Evolutionary conservation across 495 filamentous ascomycete species (phyloP).

Genomic region (Penicillium angulare): DNA sequence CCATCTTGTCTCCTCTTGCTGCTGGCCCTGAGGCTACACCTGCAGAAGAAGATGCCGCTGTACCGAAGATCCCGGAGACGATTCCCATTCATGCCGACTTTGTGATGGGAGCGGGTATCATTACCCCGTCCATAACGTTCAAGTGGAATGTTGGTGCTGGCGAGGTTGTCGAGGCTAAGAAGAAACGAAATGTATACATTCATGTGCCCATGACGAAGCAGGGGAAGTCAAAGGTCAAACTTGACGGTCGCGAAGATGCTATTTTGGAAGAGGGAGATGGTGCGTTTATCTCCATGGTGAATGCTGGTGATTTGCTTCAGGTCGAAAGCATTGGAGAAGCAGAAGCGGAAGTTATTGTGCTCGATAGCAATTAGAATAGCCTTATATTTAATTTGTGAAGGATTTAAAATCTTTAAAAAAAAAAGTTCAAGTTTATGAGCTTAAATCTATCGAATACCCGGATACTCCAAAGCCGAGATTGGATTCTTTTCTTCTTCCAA

Average conservation of each 20-base stretch:
- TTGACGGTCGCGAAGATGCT: slow-evolving; percentile 60
- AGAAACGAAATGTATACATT: slow-evolving; percentile 68
- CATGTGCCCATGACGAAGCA: slow-evolving; percentile 73
- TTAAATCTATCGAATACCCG: too few relatives aligned
- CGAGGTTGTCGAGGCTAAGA: slow-evolving; percentile 37
- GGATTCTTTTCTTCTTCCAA: too few relatives aligned
- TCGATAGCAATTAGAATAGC: slow-evolving; percentile 50
- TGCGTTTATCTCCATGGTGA: slow-evolving; percentile 58
- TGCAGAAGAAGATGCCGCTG: slow-evolving; percentile 56
- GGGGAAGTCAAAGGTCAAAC: slow-evolving; percentile 63
- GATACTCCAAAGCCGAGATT: too few relatives aligned
- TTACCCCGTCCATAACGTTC: slow-evolving; percentile 52
- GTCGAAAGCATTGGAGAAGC: slow-evolving; percentile 65
- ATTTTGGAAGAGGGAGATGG: slow-evolving; percentile 71
- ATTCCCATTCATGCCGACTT: slow-evolving; percentile 82
- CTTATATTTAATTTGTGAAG: background rate
- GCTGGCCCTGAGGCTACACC: slow-evolving; percentile 57
- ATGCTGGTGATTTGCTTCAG: slow-evolving; percentile 56
- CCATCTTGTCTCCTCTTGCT: slow-evolving; percentile 69
- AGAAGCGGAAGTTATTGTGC: slow-evolving; percentile 65
- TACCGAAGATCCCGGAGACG: slow-evolving; percentile 54
- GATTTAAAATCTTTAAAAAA: too few relatives aligned
- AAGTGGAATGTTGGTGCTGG: slow-evolving; percentile 60
- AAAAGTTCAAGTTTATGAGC: too few relatives aligned
- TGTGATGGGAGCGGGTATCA: slow-evolving; percentile 70